These are phyloP conservation scores for Panus rudis DNA, from an alignment of 768 basidiomycete species.

Conservation along the genomic window DNA sequence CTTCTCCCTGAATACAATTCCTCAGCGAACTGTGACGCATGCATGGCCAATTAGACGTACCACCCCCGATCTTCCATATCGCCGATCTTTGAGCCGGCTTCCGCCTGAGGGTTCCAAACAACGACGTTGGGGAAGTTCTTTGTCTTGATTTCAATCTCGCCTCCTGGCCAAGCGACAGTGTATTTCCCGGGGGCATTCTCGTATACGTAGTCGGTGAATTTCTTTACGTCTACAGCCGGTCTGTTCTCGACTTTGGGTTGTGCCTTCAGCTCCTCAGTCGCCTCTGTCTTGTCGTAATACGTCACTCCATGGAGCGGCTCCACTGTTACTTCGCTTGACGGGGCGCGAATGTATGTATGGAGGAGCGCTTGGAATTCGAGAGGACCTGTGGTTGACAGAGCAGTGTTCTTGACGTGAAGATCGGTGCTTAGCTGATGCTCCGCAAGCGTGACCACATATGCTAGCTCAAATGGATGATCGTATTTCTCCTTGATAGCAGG, in stretches of 20 bases:
- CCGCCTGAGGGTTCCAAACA: conserved; percentile 89
- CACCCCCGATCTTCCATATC: conserved; percentile 92
- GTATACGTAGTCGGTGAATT: conserved; percentile 72
- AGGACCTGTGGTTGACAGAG: conserved; percentile 33
- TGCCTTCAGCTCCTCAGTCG: conserved; percentile 40
- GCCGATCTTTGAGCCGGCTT: conserved; percentile 60
- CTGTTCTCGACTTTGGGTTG: conserved; percentile 52
- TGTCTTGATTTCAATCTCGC: conserved; percentile 46
- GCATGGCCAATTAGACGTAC: conserved; percentile 34
- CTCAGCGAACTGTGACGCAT: conserved; percentile 2
- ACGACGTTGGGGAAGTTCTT: conserved; percentile 71
- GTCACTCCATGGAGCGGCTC: conserved; percentile 53
- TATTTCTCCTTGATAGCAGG: conserved; percentile 52
- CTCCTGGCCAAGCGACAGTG: conserved; percentile 52
- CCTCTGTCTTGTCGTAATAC: conserved; percentile 81
- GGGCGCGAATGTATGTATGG: conserved; percentile 81
- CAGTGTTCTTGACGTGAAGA: conserved; percentile 74
- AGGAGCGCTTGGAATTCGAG: conserved; percentile 90
- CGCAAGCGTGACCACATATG: conserved; percentile 75
- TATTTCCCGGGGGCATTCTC: conserved; percentile 54
- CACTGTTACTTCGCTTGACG: conserved; percentile 52
- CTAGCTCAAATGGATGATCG: conserved; percentile 59
- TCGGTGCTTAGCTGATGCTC: conserved; percentile 70
- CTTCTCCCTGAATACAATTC: conserved; percentile 47
- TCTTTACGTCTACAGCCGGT: conserved; percentile 56